Conservation (phyloP, 2,329 filamentous ascomycete species). For the Arthrobotrys sinensis region DNA sequence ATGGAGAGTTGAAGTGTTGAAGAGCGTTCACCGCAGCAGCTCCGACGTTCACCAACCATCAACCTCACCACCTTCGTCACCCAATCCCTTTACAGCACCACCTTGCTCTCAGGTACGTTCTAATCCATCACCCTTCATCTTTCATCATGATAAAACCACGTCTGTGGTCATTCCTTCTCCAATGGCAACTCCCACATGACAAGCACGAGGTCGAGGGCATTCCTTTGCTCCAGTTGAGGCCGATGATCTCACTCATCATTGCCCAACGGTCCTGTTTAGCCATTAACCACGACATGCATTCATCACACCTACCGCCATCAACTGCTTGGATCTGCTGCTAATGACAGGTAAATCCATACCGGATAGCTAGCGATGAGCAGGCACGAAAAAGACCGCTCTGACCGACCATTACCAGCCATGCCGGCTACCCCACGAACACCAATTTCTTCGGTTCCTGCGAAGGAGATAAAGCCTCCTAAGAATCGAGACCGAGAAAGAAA, state of each 20-base stretch:
- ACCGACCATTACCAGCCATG: slow-evolving; percentile 40
- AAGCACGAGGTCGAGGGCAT: slow-evolving; percentile 10
- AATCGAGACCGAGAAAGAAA: slow-evolving; percentile 26
- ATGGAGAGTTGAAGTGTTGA: not conserved
- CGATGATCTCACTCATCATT: not conserved
- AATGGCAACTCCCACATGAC: not conserved
- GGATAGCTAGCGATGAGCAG: slow-evolving; percentile 18
- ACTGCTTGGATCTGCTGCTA: slow-evolving; percentile 9
- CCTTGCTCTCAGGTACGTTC: not conserved
- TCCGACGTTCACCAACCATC: not conserved
- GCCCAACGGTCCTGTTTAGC: not conserved
- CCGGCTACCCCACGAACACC: slow-evolving; percentile 9
- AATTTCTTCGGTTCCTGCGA: slow-evolving; percentile 16
- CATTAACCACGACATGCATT: not conserved
- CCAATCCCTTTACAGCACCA: slow-evolving; percentile 5
- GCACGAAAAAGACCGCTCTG: slow-evolving; percentile 3
- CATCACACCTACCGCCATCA: not conserved
- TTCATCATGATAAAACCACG: not conserved
- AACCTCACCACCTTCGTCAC: not conserved
- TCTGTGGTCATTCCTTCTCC: not conserved
- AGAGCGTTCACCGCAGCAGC: not conserved
- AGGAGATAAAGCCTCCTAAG: slow-evolving; percentile 26
- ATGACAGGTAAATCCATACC: not conserved
- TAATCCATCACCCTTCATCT: not conserved
- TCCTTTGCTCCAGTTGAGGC: slow-evolving; percentile 10